Evolutionary conservation across 176 grass and related monocot species (phyloP).

Genomic region (Triticum monococcum): DNA sequence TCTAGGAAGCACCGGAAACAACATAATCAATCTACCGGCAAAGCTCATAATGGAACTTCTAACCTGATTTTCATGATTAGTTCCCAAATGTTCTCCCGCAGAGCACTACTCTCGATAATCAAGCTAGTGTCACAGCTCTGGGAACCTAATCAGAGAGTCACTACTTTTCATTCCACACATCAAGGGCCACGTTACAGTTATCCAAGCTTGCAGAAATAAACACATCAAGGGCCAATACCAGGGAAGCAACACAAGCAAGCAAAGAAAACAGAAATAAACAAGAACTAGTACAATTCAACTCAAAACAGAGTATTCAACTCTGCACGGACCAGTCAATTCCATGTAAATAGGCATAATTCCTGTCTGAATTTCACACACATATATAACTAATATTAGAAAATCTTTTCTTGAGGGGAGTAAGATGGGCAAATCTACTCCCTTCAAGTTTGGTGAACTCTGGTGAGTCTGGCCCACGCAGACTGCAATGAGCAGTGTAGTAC

Average conservation of each 20-base stretch:
- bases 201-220: too few relatives aligned
- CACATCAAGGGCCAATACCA: too few relatives aligned
- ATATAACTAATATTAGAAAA: background rate
- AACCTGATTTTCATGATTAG: too few relatives aligned
- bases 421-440: background rate
- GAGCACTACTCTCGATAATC: background rate
- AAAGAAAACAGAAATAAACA: background rate
- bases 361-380: background rate
- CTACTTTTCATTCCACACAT: background rate
- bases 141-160: too few relatives aligned
- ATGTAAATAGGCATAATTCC: background rate
- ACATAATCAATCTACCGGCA: too few relatives aligned
- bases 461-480: background rate
- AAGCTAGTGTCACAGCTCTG: too few relatives aligned
- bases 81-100: background rate
- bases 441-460: background rate
- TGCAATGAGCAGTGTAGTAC: slow-evolving; percentile 24
- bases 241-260: background rate
- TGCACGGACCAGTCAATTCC: background rate
- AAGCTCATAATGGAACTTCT: too few relatives aligned
- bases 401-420: background rate
- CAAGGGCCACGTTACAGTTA: background rate
- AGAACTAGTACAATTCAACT: background rate
- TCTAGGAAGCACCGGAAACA: too few relatives aligned
- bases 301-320: background rate